phyloP scores from a whole-genome alignment of 768 basidiomycete genomes.

The Erythrobasidium yunnanense region DNA sequence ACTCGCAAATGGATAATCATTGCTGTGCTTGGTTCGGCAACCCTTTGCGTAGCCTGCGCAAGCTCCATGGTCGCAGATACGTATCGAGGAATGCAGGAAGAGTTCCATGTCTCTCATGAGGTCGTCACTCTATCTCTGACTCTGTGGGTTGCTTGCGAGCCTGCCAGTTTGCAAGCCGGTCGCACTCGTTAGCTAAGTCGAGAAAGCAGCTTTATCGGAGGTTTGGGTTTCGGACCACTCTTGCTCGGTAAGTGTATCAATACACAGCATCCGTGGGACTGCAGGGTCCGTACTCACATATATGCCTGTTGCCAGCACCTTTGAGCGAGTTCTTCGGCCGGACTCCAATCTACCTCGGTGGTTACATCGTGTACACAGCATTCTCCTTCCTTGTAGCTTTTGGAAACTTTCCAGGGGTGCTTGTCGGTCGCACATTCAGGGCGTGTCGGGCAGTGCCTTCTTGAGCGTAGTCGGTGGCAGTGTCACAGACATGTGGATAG shows the following conservation, averaged over 20 bases:
- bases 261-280: too few species aligned
- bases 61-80: slow-evolving; percentile 48
- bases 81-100: slow-evolving; percentile 50
- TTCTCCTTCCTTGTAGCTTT: slow-evolving; percentile 27
- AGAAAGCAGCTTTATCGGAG: too few species aligned
- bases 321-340: slow-evolving; percentile 19
- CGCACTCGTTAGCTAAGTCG: too few species aligned
- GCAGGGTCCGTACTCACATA: too few species aligned
- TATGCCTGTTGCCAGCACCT: too few species aligned
- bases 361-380: slow-evolving; percentile 28
- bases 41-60: slow-evolving; percentile 41
- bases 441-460: slow-evolving; percentile 53
- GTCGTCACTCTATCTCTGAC: slow-evolving; percentile 43
- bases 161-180: too few species aligned
- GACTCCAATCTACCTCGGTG: slow-evolving; percentile 28
- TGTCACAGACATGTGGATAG: slow-evolving; percentile 49
- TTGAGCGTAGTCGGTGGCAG: slow-evolving; percentile 55
- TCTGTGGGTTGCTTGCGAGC: too few species aligned
- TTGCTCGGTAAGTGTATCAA: too few species aligned
- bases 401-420: slow-evolving; percentile 42
- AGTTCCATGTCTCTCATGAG: slow-evolving; percentile 51
- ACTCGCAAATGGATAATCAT: slow-evolving; percentile 37
- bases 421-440: slow-evolving; percentile 54
- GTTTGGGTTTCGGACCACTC: slow-evolving; percentile 13
- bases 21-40: slow-evolving; percentile 33